Percentiles rank a stretch among this genome's conserved stretches.
Evolutionary conservation across 768 basidiomycete genomes (phyloP).

Genomic region (Suillus alpinus): DNA sequence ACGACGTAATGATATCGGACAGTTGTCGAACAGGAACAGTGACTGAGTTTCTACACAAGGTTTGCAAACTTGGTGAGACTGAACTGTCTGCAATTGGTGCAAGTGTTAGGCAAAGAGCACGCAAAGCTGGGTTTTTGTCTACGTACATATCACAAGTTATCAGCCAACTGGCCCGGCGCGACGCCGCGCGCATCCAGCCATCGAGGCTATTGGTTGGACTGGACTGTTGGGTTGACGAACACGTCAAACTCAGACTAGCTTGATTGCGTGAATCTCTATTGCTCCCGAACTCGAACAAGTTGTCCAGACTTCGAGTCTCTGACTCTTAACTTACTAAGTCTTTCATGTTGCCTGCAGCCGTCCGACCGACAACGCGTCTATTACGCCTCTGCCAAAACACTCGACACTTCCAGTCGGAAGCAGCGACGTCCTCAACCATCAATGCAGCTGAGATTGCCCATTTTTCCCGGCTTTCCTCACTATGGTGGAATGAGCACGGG

Average conservation of each 20-base stretch:
- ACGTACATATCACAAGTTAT: background rate
- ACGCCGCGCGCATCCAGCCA: background rate
- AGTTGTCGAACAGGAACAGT: too few species aligned
- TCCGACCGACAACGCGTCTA: constrained; percentile 17
- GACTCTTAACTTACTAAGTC: background rate
- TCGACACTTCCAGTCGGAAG: constrained; percentile 20
- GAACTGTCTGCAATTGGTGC: background rate
- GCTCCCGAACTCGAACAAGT: background rate
- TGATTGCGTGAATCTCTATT: too few species aligned
- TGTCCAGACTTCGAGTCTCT: too few species aligned
- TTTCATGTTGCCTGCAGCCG: constrained; percentile 17
- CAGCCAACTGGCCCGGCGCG: background rate
- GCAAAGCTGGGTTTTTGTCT: too few species aligned
- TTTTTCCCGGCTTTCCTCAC: constrained; percentile 84
- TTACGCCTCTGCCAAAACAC: constrained; percentile 4
- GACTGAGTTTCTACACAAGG: background rate
- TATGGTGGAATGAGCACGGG: constrained; percentile 95
- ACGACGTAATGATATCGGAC: too few species aligned
- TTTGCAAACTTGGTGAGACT: background rate
- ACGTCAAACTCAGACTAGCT: too few species aligned
- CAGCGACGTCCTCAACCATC: constrained; percentile 33
- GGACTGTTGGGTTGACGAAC: too few species aligned
- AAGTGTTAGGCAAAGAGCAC: background rate
- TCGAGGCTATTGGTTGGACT: background rate
- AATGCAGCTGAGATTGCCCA: constrained; percentile 83